These are phyloP conservation scores for Gautieria morchelliformis DNA, from an alignment of 768 basidiomycete species.

Conservation along the genomic window DNA sequence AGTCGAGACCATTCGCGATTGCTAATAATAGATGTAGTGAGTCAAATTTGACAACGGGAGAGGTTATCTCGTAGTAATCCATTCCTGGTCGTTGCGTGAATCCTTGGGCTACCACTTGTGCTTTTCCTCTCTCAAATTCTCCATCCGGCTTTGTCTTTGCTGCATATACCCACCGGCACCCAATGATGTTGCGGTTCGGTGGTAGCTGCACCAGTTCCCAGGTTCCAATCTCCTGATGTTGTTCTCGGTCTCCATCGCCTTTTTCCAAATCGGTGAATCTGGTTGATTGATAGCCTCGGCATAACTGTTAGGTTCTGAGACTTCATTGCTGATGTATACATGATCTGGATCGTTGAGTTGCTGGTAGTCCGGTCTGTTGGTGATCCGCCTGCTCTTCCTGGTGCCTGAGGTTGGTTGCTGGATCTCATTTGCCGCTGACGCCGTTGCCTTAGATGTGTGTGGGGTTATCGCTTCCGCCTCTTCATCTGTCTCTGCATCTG, in stretches of 20 bases:
- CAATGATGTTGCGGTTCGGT: constrained; percentile 11
- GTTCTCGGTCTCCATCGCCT: constrained; percentile 16
- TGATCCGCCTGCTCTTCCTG: too few species aligned
- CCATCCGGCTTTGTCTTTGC: constrained; percentile 17
- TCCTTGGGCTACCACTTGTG: constrained; percentile 19
- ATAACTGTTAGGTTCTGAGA: constrained; percentile 4
- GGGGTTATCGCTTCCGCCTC: too few species aligned
- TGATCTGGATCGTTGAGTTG: not conserved
- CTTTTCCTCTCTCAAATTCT: constrained; percentile 15
- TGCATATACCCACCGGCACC: constrained; percentile 20
- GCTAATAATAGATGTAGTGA: constrained; percentile 19
- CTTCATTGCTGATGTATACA: not conserved
- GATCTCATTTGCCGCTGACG: too few species aligned
- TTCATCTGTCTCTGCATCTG: too few species aligned
- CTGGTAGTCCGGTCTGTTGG: too few species aligned
- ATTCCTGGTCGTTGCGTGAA: constrained; percentile 13
- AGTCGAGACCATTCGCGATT: constrained; percentile 18
- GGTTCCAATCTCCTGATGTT: constrained; percentile 15
- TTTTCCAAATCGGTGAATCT: constrained; percentile 16
- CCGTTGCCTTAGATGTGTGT: too few species aligned
- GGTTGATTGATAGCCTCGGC: constrained; percentile 6
- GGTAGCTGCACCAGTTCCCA: constrained; percentile 16
- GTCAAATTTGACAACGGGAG: constrained; percentile 31
- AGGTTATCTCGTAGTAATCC: constrained; percentile 26
- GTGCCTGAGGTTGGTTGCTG: too few species aligned